Evolutionary conservation across 805 yeast species (phyloP).

Genomic region (Ogataea chonburiensis): DNA sequence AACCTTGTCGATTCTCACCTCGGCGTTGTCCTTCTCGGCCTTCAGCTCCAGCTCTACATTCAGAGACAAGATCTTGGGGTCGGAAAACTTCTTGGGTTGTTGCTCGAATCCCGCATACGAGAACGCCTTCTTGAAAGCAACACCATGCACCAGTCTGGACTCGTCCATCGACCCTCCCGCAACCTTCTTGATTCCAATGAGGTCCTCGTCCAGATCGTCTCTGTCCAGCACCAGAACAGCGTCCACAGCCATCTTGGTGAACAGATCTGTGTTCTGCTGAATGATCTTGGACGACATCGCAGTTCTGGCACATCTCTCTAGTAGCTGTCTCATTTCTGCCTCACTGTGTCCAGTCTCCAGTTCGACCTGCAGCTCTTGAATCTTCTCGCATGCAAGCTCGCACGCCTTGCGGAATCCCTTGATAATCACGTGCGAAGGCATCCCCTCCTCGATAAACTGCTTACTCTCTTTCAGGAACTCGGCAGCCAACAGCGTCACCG

Average conservation of each 20-base stretch:
- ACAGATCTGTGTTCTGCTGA: conserved; percentile 81
- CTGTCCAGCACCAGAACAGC: conserved; percentile 87
- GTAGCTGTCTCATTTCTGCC: conserved; percentile 65
- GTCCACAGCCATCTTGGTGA: conserved; percentile 95
- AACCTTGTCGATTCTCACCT: conserved; percentile 92
- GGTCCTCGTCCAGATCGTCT: conserved; percentile 78
- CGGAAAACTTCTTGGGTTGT: conserved; percentile 81
- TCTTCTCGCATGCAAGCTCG: conserved; percentile 66
- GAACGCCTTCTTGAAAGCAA: conserved; percentile 95
- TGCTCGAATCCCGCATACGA: conserved; percentile 99
- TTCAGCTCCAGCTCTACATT: conserved; percentile 94
- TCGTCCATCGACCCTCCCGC: conserved; percentile 98
- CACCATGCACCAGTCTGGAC: conserved; percentile 85
- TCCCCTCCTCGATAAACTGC: conserved; percentile 91
- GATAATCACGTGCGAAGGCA: conserved; percentile 83
- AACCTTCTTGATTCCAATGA: conserved; percentile 92
- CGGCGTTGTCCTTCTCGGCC: conserved; percentile 98
- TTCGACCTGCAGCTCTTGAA: conserved; percentile 73
- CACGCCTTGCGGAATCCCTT: conserved; percentile 87
- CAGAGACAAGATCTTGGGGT: conserved; percentile 80
- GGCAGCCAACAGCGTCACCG: conserved; percentile 92
- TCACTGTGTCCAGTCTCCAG: conserved; percentile 48
- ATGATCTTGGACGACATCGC: conserved; percentile 97
- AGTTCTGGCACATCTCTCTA: conserved; percentile 92
- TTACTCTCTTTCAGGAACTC: conserved; percentile 91